Conservation (phyloP, 257 asterid genomes). For the Scutellaria baicalensis region DNA sequence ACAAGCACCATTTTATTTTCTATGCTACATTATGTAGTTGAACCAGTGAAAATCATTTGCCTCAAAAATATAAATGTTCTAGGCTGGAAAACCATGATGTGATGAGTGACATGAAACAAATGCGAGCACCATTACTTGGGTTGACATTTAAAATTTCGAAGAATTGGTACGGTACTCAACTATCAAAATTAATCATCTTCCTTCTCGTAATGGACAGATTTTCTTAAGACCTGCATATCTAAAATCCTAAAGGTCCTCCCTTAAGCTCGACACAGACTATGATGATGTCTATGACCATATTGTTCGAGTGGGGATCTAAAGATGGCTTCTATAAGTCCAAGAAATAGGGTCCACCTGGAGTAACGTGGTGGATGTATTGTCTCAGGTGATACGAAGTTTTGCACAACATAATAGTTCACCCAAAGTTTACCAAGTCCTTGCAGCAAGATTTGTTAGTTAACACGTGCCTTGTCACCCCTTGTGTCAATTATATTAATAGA, state of each 20-base stretch:
- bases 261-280: too few species aligned
- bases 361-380: background rate
- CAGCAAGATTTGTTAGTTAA: background rate
- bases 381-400: background rate
- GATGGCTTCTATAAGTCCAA: too few species aligned
- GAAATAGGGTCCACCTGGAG: background rate
- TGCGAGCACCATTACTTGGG: background rate
- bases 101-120: background rate
- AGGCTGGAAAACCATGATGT: background rate
- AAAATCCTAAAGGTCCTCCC: too few species aligned
- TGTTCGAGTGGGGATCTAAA: too few species aligned
- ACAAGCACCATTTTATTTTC: background rate
- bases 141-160: background rate
- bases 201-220: too few species aligned
- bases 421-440: background rate
- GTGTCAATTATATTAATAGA: too few species aligned
- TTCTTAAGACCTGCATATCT: too few species aligned
- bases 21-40: background rate
- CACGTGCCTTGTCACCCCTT: too few species aligned
- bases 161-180: background rate
- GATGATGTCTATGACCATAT: too few species aligned
- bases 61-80: background rate
- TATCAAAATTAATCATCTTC: too few species aligned
- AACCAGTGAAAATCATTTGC: background rate
- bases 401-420: background rate